Base-by-base conservation (phyloP, 495 filamentous ascomycete species). In the Penicillium diatomitis region DNA sequence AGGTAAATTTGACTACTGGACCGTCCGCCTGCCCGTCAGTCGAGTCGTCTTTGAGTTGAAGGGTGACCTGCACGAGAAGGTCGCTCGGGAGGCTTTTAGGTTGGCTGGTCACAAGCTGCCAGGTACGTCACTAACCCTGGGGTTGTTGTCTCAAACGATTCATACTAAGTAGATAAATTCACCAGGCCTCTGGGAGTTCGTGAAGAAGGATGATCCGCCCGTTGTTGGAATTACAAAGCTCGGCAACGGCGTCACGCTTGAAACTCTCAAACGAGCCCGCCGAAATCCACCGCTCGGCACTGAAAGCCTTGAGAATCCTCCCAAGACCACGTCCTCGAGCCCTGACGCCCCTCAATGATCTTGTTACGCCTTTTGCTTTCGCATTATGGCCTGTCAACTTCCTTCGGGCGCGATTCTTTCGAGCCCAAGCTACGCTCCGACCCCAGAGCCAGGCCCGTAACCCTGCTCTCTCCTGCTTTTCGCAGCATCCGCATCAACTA, bases 1-100 rank as follows among this genome's bases (percentile, higher is more conserved):
- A 71, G 92, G 92, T 55, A 84, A 81, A 53, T 96, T 97, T 67
- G 92, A 97, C 68, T 87, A 92, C 70, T 99, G 92, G 92, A 87
- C 91, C 30, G 76, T 84, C 10, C 82, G 90, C 58, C 80, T 96
- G 51, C 81, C 87, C 8, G 86, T 96, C 48, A 91, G 84, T 66
- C 84, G 87, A 64, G 76, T 99, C 36, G 73, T 97, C 10, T 88
- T 99, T 53, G 92, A 99, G 70, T 69, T 99, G 51, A 89, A 86
- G 64, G 94, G 90, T 31, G 78, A 89, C 53, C 50, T 96, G 47
- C 92, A 99, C 76, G 92, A 99, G 73, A 85, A 96, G 73, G 77
- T 99, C 59, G 88, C 86, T 6, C 79, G 85, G 53, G 94, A 99
- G 74, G 92, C 92, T 41, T 92, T 97, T 73, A 78, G 92, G 56